Base-by-base conservation (phyloP, 1,139 yeast genomes). In the Sugiyamaella paludigena region DNA sequence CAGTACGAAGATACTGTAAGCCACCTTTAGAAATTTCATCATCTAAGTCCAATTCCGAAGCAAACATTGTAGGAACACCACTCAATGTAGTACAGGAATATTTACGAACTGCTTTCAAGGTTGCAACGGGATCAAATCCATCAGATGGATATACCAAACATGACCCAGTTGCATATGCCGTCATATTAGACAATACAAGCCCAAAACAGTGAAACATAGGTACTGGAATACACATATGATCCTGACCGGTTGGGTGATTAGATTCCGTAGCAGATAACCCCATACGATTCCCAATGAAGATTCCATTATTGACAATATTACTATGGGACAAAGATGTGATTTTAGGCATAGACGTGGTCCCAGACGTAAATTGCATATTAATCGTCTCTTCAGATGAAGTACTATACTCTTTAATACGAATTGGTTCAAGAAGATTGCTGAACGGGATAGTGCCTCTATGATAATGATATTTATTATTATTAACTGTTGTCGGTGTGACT, bases 191-290 rank as follows among this genome's bases (percentile, higher is more conserved):
- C 27, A 66, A 56, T 2, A 66, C 67, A n/a, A 66, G 56, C 7
- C 70, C 70, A 48, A 66, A 66, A 50, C 69, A 65, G 49, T 66
- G 69, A 50, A 64, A 66, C 67, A 66, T 60, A 28, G 69, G 69
- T 10, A 66, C 69, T 1, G 69, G 67, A n/a, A 61, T 52, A 50
- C 68, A 64, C 33, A 66, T 36, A 24, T 56, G 58, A 50, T 66
- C 69, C 39, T 62, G 66, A 9, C 60, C 58, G 8, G 62, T 48
- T n/a, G 65, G 65, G 37, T 62, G 63, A 29, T 43, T 34, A 2
- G 61, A 50, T 6, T 53, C 16, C 2, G 59, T 50, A 7, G 65
- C 60, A 1, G 58, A 50, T 24, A 66, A 57, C 7, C 62, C 63
- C 63, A 66, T 59, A 10, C 66, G 58, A 30, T 48, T 32, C 31